Evolutionary conservation across 208 protist species (phyloP), one percentile per base, ranked within the genome.

Genomic region (Acanthamoeba culbertsoni): DNA sequence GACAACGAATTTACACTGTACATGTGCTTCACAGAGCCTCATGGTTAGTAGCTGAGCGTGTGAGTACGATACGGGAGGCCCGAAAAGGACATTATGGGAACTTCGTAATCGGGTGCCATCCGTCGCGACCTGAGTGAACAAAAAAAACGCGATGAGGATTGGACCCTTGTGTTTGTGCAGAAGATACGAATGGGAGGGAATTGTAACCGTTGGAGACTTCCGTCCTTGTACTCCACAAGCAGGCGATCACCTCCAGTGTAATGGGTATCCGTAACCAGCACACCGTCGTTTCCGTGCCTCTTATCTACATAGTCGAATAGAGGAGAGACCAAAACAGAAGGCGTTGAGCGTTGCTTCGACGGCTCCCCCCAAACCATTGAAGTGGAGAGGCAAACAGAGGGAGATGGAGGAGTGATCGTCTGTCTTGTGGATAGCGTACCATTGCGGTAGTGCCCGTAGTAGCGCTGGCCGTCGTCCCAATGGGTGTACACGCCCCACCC

Each of bases 201-300:
- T n/a, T n/a, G n/a, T n/a, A n/a, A 65, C 59, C 59, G 10, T 28
- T 82, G 71, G 20, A 82, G 71, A 2, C n/a, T 26, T 18, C 71
- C 71, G 7, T 82, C 71, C 28, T 82, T 82, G 71, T 82, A 82
- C 71, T 82, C 71, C 23, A 82, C 71, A 12, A 82, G 71, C 71
- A 82, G 14, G 42, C 45, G 37, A 26, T 82, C 71, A 6, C 71
- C 71, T 8, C 71, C 71, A 8, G 42, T 82, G 35, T 82, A 82
- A 28, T 82, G 71, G 18, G 71, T 82, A n/a, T 55, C 45, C 6
- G 71, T 82, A 40, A 82, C 45, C 23, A 82, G 71, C 71, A 82
- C 37, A 12, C 71, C 71, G 14, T 82, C 45, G 35, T 26, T 82
- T 6, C 71, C 71, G 45, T 82, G 71, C 4, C 71, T 16, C 71